phyloP scores from a whole-genome alignment of 495 filamentous ascomycete species.

The Penicillium nucicola region DNA sequence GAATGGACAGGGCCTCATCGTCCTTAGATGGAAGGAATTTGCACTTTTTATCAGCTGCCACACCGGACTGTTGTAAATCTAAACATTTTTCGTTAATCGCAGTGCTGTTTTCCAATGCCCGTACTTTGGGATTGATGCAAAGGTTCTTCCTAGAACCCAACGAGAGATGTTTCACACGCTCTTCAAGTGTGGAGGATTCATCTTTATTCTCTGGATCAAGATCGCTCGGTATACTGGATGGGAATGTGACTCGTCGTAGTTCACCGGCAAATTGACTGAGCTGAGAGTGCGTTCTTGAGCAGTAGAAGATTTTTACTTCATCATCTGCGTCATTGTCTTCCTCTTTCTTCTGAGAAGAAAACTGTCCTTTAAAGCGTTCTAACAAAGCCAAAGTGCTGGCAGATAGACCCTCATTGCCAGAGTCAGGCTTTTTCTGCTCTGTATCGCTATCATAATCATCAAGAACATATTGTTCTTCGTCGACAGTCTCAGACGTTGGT shows the following conservation, averaged over 20 bases:
- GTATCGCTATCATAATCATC: slow-evolving; percentile 75
- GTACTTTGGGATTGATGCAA: slow-evolving; percentile 86
- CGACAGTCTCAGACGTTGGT: slow-evolving; percentile 27
- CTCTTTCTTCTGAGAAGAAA: slow-evolving; percentile 39
- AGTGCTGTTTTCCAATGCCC: slow-evolving; percentile 63
- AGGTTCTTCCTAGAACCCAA: slow-evolving; percentile 89
- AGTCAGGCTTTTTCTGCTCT: slow-evolving; percentile 23
- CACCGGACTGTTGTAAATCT: slow-evolving; percentile 77
- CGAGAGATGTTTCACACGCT: slow-evolving; percentile 78
- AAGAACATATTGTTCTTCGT: slow-evolving; percentile 73
- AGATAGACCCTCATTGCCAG: slow-evolving; percentile 35
- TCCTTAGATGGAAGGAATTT: slow-evolving; percentile 75
- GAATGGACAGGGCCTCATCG: slow-evolving; percentile 64
- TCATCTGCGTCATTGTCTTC: slow-evolving; percentile 48
- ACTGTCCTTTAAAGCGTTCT: slow-evolving; percentile 34
- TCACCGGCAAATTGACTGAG: slow-evolving; percentile 92
- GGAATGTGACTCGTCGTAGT: slow-evolving; percentile 75
- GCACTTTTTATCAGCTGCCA: slow-evolving; percentile 67
- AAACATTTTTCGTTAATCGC: slow-evolving; percentile 96
- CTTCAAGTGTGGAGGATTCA: slow-evolving; percentile 38
- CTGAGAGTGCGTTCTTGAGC: slow-evolving; percentile 93
- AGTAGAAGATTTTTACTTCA: slow-evolving; percentile 83
- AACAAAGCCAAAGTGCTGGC: slow-evolving; percentile 42
- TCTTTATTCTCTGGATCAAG: slow-evolving; percentile 22
- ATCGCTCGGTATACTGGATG: slow-evolving; percentile 51